Base-by-base conservation (phyloP, 1,284 basidiomycete species). In the Ganoderma multipileum region DNA sequence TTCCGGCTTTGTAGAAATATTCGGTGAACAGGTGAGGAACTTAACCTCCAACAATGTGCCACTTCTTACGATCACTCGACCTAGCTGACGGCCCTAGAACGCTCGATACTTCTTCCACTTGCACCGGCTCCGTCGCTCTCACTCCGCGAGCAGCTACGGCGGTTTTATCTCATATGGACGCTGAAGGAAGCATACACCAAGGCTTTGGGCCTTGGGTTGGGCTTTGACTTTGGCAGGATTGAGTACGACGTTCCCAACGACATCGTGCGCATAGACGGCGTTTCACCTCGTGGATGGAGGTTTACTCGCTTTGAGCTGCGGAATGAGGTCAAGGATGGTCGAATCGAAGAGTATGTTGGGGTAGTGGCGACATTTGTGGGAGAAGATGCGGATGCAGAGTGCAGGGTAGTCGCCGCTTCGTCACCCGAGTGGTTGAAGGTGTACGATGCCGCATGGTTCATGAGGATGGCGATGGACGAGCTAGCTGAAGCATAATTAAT, bases 101-200 rank as follows among this genome's bases (percentile, higher is more conserved):
- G 81, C 66, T 75, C 74, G 2, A 75, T 83, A 11, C 74, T 91
- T 50, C 80, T 84, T 18, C 73, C 77, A 42, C 59, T 71, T 26
- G 44, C 71, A 70, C 77, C 63, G 11, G 59, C 69, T 2, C 70
- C 70, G 71, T 78, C 61, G 68, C 81, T 70, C 73, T 83, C 69
- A 75, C 82, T 69, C 74, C 79, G 52, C 82, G 78, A 89, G 68
- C 85, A 82, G 3, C 79, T 92, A 9, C 80, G 82, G 50, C 83
- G 83, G 26, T 91, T 94, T 77, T 93, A 91, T 76, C 89, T 91
- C 81, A 87, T 94, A 69, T 95, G 94, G 94, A 95, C 94, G 4
- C 81, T 93, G 76, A 95, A 95, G 79, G 94, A 95, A 78, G 92
- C 94, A 3, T 95, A 94, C 77, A 93, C 92, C 2, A 95, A 95